These are phyloP conservation scores for Colletotrichum sp. DNA, from an alignment of 2,329 filamentous ascomycete genomes.

Conservation along the genomic window DNA sequence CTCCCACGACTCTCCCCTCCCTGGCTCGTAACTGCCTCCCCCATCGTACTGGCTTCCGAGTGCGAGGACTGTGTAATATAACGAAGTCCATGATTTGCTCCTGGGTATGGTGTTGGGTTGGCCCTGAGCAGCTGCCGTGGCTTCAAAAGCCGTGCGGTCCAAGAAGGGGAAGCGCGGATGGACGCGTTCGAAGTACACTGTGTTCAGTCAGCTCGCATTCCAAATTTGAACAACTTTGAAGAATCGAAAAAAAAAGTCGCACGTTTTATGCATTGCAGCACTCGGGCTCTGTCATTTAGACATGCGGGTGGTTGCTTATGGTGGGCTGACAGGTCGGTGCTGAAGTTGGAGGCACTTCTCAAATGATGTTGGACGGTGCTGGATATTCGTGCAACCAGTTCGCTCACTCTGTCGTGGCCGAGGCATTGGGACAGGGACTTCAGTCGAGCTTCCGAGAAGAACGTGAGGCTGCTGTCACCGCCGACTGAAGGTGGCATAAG, in stretches of 20 bases:
- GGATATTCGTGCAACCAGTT: slow-evolving; percentile 31
- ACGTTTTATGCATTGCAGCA: slow-evolving; percentile 13
- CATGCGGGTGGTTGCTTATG: neutral
- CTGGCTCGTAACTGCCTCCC: slow-evolving; percentile 21
- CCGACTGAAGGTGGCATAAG: neutral
- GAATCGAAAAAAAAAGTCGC: neutral
- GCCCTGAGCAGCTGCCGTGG: neutral
- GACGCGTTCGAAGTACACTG: slow-evolving; percentile 39
- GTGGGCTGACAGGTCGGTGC: neutral
- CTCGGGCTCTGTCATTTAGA: neutral
- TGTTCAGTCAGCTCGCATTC: neutral
- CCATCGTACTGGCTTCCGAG: slow-evolving; percentile 37
- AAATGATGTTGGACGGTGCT: slow-evolving; percentile 17
- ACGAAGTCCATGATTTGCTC: slow-evolving; percentile 31
- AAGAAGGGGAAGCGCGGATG: slow-evolving; percentile 43
- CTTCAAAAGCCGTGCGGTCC: slow-evolving; percentile 23
- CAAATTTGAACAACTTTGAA: neutral
- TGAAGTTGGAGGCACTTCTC: neutral
- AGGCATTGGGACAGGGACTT: slow-evolving; percentile 31
- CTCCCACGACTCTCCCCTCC: slow-evolving; percentile 22
- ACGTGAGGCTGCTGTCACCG: slow-evolving; percentile 27
- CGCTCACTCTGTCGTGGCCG: slow-evolving; percentile 30
- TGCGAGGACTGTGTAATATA: slow-evolving; percentile 37
- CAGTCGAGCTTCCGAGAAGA: slow-evolving; percentile 35
- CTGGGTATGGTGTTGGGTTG: neutral